Evolutionary conservation across 352 stramenopile genomes (phyloP), one percentile per base, ranked within the genome.

Genomic region (Peronosclerospora sorghi): DNA sequence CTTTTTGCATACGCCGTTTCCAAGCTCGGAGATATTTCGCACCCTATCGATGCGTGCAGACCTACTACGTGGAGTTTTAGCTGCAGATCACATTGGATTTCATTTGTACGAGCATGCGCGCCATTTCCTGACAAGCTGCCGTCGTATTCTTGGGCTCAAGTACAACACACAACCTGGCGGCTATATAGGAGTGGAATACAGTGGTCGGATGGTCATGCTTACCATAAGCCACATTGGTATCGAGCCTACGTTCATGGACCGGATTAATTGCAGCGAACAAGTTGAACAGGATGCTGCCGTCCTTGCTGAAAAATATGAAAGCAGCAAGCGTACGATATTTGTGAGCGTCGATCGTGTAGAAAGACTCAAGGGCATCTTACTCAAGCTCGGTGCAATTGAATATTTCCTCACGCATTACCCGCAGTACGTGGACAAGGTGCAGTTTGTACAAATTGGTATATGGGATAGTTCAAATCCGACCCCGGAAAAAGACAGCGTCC

Each of bases 1-100:
- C 12, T 99, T 99, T 55, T 59, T 99, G 24, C 96, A 99, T 62
- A 98, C 95, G n/a, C 96, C 96, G 8, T 99, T 99, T 62, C 96
- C 96, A 19, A 98, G 87, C 41, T 98, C 91, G 0, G 96, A 99
- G 62, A 98, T 99, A 32, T 99, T 98, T 59, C 77, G 95, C 27
- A 98, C 95, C 1, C 70, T 99, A 0, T 97, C 92, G 27, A 95
- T 96, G 45, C 82, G 96, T 18, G 94, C 96, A 32, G 95, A 98
- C 51, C 54, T 99, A 38, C 59, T 99, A 19, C 78, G 92, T 35
- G 94, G 94, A 14, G 97, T 99, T 65, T 71, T 99, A 14, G 96
- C 95, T 44, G 87, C 94, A 2, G 95, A 99, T 55, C 92, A 98
- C 69, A 96, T 98, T 51, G 92, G 94, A 17, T 99, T 99, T 54